Base-by-base conservation (phyloP, 176 grass and related monocot species). In the Poa annua region DNA sequence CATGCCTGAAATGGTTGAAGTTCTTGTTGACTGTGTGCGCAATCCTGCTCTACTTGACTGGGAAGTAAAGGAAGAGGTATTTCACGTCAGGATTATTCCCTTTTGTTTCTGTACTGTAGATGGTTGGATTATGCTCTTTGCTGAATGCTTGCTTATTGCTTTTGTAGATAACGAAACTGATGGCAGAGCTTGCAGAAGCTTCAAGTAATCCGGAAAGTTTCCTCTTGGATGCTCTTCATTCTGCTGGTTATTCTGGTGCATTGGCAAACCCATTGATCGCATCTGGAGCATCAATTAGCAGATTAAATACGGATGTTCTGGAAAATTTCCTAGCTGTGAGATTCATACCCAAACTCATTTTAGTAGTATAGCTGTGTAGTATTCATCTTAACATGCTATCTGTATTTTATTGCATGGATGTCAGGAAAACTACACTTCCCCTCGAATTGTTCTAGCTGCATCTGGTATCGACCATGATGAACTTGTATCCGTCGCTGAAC, bases 41-140 rank as follows among this genome's bases (percentile, higher is more conserved):
- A 98, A 98, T 76, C 81, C 92, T 70, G 92, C 91, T 75, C 93
- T 95, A 36, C 88, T 98, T 57, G 92, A 98, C 54, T 98, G 92
- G 96, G 96, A 98, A 67, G 89, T 98, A n/a, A 98, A 91, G 74
- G 92, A 98, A 85, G 89, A 95, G 89, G 96, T 95, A 93, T 64
- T 78, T 78, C 45, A 53, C 80, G 22, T 61, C 60, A 71, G 35
- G 68, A 78, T 47, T 39, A 11, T 78, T n/a, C 52, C 54, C 12
- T 12, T 88, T 53, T 0, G 14, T 20, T 16, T 66, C 13, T 85
- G 7, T 78, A n/a, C 62, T 84, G 3, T 86, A 60, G 48, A 74
- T 74, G 38, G 71, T 42, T 71, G 44, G 17, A 53, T 38, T 66
- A 55, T 62, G 3, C 60, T 67, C 3, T 24, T 60, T 88, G 49